A percentile compares a stretch with the other conserved stretches of the same genome.
Conservation (phyloP, 2,329 filamentous ascomycete genomes). For the Pyrenophora seminiperda region DNA sequence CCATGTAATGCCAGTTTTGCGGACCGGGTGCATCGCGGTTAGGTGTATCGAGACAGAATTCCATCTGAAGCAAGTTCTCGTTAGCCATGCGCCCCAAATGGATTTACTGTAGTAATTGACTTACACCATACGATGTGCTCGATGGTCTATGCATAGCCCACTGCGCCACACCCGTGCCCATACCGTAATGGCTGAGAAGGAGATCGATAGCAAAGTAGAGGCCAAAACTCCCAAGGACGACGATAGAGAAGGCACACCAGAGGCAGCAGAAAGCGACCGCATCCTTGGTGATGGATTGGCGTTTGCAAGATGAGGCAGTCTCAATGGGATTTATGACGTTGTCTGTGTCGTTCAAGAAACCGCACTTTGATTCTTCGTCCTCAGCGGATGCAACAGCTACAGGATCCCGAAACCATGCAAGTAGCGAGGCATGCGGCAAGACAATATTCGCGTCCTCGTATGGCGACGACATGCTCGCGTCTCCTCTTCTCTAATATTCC, state of each 20-base stretch:
- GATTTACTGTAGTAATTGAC: neutral
- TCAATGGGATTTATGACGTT: neutral
- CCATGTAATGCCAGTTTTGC: slow-evolving; percentile 24
- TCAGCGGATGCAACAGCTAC: neutral
- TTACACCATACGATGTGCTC: slow-evolving; percentile 3
- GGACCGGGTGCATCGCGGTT: slow-evolving; percentile 24
- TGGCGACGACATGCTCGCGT: slow-evolving; percentile 4
- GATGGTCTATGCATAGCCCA: slow-evolving; percentile 3
- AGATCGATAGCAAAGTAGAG: slow-evolving; percentile 11
- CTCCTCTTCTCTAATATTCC: neutral
- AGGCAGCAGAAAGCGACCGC: slow-evolving; percentile 6
- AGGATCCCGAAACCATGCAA: slow-evolving; percentile 18
- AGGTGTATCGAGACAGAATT: slow-evolving; percentile 23
- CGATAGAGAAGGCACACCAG: slow-evolving; percentile 7
- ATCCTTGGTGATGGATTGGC: neutral
- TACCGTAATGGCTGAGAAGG: slow-evolving; percentile 3
- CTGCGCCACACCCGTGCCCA: slow-evolving; percentile 12
- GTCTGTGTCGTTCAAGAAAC: slow-evolving; percentile 17
- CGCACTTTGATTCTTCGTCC: slow-evolving; percentile 19
- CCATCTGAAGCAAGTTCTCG: slow-evolving; percentile 13
- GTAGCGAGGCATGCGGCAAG: slow-evolving; percentile 19
- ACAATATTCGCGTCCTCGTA: slow-evolving; percentile 10
- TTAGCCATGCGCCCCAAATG: too few relatives aligned
- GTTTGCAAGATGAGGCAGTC: neutral
- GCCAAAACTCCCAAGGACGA: slow-evolving; percentile 3